Evolutionary conservation across 352 stramenopile genomes (phyloP).

Genomic region (Pythium brachiatum): DNA sequence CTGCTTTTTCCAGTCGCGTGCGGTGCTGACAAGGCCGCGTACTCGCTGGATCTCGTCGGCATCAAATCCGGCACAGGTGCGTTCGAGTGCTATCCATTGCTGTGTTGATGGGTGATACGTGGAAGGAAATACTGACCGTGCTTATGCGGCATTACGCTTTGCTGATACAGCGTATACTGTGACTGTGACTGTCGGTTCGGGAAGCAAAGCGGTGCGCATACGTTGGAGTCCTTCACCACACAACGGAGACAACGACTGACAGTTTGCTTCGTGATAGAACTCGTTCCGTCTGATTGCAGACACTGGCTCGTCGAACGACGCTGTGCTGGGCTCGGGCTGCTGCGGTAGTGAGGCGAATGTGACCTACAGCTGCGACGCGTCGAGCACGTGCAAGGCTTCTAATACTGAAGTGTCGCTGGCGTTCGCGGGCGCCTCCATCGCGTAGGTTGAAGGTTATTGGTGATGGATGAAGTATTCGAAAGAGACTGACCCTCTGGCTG

Average conservation of each 20-base stretch:
- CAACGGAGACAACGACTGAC: too few relatives aligned
- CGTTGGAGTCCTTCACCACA: background rate
- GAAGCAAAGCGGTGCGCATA: conserved; percentile 8
- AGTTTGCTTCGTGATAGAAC: conserved; percentile 53
- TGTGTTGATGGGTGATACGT: background rate
- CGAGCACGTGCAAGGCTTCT: conserved; percentile 50
- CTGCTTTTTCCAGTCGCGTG: background rate
- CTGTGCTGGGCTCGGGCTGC: conserved; percentile 59
- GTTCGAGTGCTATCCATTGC: background rate
- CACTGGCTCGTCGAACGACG: conserved; percentile 82
- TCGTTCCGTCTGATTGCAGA: conserved; percentile 75
- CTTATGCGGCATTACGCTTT: background rate
- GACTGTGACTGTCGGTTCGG: conserved; percentile 29
- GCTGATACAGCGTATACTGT: conserved; percentile 31
- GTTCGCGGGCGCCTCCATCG: conserved; percentile 64
- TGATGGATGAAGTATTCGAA: background rate
- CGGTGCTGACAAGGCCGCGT: conserved; percentile 28
- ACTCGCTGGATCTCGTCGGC: conserved; percentile 34
- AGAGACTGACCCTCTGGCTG: too few relatives aligned
- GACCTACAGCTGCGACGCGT: conserved; percentile 66
- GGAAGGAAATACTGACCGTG: background rate
- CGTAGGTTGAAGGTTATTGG: conserved; percentile 32
- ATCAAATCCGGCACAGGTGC: conserved; percentile 36
- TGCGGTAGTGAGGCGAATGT: conserved; percentile 42
- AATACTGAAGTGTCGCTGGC: conserved; percentile 33